Evolutionary conservation across 208 protist species (phyloP).

Genomic region (Trypanosoma vivax): DNA sequence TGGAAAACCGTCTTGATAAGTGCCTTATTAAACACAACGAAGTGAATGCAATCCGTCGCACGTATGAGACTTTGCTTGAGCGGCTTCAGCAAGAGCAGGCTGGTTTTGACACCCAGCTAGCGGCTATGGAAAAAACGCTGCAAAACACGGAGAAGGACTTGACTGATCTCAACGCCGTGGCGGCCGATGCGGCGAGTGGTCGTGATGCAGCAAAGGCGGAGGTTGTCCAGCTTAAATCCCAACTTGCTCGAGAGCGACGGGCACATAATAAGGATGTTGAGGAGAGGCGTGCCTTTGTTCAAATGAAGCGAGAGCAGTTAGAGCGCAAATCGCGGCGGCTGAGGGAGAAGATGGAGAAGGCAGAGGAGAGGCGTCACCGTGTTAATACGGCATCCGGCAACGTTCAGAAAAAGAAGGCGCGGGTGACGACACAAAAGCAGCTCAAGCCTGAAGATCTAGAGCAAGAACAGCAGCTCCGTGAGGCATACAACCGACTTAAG

Average conservation of each 20-base stretch:
- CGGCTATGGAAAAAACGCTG: conserved; percentile 82
- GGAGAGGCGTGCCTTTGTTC: conserved; percentile 73
- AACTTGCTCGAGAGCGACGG: conserved; percentile 67
- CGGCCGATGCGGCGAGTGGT: conserved; percentile 70
- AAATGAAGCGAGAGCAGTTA: conserved; percentile 65
- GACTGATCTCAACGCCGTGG: conserved; percentile 84
- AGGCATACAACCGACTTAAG: conserved; percentile 89
- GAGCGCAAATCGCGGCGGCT: conserved; percentile 50
- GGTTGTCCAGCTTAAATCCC: conserved; percentile 57
- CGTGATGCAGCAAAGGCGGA: conserved; percentile 79
- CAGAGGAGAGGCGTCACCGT: conserved; percentile 62
- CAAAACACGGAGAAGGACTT: conserved; percentile 88
- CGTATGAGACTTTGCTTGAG: conserved; percentile 93
- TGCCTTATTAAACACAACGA: conserved; percentile 97
- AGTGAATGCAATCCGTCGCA: conserved; percentile 89
- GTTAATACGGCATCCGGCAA: conserved; percentile 14
- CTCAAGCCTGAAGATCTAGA: conserved; percentile 55
- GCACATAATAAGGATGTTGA: conserved; percentile 81
- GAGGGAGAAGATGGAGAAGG: conserved; percentile 54
- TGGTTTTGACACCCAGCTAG: conserved; percentile 87
- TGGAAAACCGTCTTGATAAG: conserved; percentile 96
- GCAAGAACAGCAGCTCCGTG: conserved; percentile 63
- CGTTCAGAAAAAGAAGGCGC: conserved; percentile 22
- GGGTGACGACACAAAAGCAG: conserved; percentile 13
- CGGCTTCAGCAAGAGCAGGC: conserved; percentile 90